These are phyloP conservation scores for Boletus subcaerulescens DNA, from an alignment of 768 basidiomycete species.

Conservation along the genomic window DNA sequence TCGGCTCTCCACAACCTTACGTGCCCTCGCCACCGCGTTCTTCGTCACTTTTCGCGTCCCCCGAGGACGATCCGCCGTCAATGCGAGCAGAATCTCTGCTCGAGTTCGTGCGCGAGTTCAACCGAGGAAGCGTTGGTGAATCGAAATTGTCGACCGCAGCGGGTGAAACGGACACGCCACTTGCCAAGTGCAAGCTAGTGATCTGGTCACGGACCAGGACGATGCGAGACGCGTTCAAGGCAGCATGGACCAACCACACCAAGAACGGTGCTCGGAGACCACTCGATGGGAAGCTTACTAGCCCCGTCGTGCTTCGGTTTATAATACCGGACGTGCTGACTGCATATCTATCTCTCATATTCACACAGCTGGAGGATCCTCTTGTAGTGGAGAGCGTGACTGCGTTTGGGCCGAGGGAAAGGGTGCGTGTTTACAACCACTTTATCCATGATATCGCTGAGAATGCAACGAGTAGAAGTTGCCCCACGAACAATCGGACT, in stretches of 20 bases:
- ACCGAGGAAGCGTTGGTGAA: slow-evolving; percentile 31
- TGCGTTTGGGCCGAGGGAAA: slow-evolving; percentile 74
- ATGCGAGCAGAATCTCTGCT: slow-evolving; percentile 46
- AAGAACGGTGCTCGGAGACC: slow-evolving; percentile 1
- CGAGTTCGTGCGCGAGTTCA: slow-evolving; percentile 58
- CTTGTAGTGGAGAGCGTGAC: slow-evolving; percentile 60
- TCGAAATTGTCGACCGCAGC: not conserved
- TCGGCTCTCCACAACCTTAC: slow-evolving; percentile 58
- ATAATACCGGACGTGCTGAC: slow-evolving; percentile 62
- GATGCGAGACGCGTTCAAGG: slow-evolving; percentile 11
- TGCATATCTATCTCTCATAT: slow-evolving; percentile 56
- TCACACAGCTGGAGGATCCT: slow-evolving; percentile 32
- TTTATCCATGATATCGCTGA: slow-evolving; percentile 3
- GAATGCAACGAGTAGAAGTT: slow-evolving; percentile 44
- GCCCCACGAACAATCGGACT: slow-evolving; percentile 69
- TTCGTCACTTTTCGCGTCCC: slow-evolving; percentile 41
- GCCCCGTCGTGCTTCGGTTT: slow-evolving; percentile 49
- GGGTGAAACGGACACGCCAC: not conserved
- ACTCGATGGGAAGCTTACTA: slow-evolving; percentile 11
- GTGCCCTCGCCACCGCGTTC: slow-evolving; percentile 38
- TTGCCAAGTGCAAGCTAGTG: slow-evolving; percentile 41
- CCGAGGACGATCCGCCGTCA: slow-evolving; percentile 34
- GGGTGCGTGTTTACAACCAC: slow-evolving; percentile 34
- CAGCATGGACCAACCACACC: not conserved
- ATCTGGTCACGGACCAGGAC: slow-evolving; percentile 47